Evolutionary conservation across 495 filamentous ascomycete genomes (phyloP).

Genomic region (Peziza echinospora): DNA sequence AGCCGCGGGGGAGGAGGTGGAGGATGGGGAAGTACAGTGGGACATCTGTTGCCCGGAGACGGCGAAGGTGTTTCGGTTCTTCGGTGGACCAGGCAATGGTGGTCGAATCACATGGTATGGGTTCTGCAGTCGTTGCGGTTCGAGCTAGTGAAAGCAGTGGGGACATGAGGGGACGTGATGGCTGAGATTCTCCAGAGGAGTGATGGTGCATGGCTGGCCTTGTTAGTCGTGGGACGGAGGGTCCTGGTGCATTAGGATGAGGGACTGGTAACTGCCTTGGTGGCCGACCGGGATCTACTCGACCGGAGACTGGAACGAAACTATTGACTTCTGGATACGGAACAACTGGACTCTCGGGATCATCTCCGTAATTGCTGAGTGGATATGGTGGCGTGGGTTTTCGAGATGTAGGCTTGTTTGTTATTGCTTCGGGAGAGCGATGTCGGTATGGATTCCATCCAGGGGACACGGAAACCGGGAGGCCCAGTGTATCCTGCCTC

Average conservation of each 20-base stretch:
- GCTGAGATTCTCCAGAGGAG: background rate
- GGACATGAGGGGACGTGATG: background rate
- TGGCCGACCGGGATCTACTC: too few species aligned
- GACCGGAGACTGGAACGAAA: too few species aligned
- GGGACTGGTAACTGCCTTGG: background rate
- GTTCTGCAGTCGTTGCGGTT: too few species aligned
- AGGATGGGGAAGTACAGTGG: background rate
- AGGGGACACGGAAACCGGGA: background rate
- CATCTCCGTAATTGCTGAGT: background rate
- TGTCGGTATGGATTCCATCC: background rate
- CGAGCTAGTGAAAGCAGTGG: background rate
- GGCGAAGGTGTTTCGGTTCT: background rate
- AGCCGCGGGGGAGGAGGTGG: background rate
- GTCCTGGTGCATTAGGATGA: too few species aligned
- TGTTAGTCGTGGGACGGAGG: too few species aligned
- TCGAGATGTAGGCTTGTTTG: too few species aligned
- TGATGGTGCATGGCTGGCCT: background rate
- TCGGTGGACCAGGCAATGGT: background rate
- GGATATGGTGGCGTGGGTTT: background rate
- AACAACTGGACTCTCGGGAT: background rate
- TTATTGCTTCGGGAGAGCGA: too few species aligned
- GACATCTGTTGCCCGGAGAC: background rate
- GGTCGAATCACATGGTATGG: too few species aligned
- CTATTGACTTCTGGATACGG: background rate
- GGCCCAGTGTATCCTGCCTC: background rate